phyloP scores from a whole-genome alignment of 2,329 filamentous ascomycete species.

The Xylariaceae sp. region DNA sequence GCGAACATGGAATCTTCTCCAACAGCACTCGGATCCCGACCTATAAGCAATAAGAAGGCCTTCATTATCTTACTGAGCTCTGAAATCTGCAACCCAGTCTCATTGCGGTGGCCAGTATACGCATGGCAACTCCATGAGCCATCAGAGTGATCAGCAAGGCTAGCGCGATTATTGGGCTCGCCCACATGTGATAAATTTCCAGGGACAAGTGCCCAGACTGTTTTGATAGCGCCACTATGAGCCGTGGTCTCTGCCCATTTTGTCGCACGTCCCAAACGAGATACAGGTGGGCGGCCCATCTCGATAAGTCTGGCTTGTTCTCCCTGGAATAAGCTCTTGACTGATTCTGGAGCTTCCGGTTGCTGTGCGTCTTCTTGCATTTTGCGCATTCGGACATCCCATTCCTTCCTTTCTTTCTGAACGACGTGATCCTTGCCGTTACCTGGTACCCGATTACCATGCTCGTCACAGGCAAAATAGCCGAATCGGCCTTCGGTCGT shows the following conservation, averaged over 20 bases:
- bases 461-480: not conserved
- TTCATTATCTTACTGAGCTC: not conserved
- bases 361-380: not conserved
- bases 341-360: not conserved
- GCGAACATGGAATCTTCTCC: not conserved
- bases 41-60: not conserved
- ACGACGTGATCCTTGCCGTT: not conserved
- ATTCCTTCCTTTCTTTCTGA: not conserved
- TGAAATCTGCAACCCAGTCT: not conserved
- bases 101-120: not conserved
- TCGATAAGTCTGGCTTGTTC: not conserved
- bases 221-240: not conserved
- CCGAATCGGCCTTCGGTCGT: not conserved
- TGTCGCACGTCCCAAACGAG: not conserved
- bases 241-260: not conserved
- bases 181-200: not conserved
- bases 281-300: not conserved
- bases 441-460: not conserved
- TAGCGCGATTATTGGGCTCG: not conserved
- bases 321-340: not conserved
- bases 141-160: not conserved
- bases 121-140: not conserved
- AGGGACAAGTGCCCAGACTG: not conserved
- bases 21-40: not conserved
- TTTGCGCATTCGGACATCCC: not conserved